phyloP scores from a whole-genome alignment of 202 grass and related monocot species.

The Hordeum pubiflorum region DNA sequence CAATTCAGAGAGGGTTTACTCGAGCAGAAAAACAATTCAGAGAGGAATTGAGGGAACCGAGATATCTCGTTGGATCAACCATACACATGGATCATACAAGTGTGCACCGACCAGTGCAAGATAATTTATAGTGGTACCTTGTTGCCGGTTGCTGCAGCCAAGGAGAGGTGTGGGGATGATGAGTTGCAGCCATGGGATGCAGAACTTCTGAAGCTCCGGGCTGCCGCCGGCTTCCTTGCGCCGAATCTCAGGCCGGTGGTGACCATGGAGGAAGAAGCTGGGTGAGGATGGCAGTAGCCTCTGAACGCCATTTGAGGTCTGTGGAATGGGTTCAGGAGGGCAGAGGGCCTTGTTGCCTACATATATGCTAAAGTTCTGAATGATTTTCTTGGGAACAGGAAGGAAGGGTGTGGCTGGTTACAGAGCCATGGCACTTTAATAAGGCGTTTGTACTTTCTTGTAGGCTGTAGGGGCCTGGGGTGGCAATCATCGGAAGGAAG shows the following conservation, averaged over 20 bases:
- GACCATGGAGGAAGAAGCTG: conserved; percentile 19
- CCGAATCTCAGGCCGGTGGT: neutral
- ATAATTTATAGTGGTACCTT: neutral
- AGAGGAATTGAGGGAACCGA: neutral
- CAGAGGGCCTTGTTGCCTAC: neutral
- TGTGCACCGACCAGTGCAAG: neutral
- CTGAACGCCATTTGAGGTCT: conserved; percentile 26
- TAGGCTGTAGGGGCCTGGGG: neutral
- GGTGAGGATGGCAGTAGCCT: neutral
- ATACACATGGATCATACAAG: neutral
- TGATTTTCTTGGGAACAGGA: neutral
- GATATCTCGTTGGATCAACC: neutral
- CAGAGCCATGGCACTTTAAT: neutral
- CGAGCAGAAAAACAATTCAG: too few species aligned
- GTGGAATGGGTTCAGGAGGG: neutral
- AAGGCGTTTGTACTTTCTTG: neutral
- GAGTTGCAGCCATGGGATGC: conserved; percentile 20
- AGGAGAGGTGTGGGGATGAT: conserved; percentile 12
- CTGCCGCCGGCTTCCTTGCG: neutral
- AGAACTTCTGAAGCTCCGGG: conserved; percentile 19
- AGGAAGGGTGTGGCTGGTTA: neutral
- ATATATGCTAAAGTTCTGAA: neutral
- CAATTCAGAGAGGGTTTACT: neutral
- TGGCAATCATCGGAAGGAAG: neutral
- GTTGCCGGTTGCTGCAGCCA: conserved; percentile 10